Evolutionary conservation across 2,329 filamentous ascomycete genomes (phyloP).

Genomic region (Scortechinia acanthostroma): DNA sequence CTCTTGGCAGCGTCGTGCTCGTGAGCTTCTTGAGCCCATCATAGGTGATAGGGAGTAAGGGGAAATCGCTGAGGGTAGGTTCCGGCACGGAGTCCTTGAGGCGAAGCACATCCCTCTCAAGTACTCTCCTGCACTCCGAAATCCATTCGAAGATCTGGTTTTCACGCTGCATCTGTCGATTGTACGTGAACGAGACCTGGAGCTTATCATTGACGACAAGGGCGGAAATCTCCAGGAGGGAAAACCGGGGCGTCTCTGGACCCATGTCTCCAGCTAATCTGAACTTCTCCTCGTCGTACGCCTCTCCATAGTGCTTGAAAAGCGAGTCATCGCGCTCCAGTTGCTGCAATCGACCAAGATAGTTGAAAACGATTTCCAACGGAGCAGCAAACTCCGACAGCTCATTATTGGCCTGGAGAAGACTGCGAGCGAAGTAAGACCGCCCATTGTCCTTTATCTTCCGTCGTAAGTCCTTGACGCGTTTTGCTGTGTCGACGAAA

Average conservation of each 20-base stretch:
- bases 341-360: conserved; percentile 33
- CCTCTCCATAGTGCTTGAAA: conserved; percentile 9
- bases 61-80: conserved; percentile 32
- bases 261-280: conserved; percentile 7
- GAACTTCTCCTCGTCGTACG: conserved; percentile 11
- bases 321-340: conserved; percentile 27
- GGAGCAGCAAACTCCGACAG: conserved; percentile 19
- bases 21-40: conserved; percentile 24
- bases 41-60: conserved; percentile 32
- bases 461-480: conserved; percentile 23
- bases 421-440: conserved; percentile 24
- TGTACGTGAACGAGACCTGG: conserved; percentile 40
- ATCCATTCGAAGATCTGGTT: conserved; percentile 31
- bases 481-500: conserved; percentile 8
- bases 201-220: conserved; percentile 34
- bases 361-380: conserved; percentile 40
- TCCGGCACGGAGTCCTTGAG: conserved; percentile 13
- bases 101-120: conserved; percentile 17
- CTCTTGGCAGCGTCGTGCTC: conserved; percentile 15
- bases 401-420: conserved; percentile 15
- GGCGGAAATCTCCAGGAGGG: conserved; percentile 41
- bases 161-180: conserved; percentile 35
- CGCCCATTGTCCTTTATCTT: conserved; percentile 22
- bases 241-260: conserved; percentile 13
- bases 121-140: conserved; percentile 18